Base-by-base conservation (phyloP, 192 early-diverging fungal species). In the Paraglomus occultum region DNA sequence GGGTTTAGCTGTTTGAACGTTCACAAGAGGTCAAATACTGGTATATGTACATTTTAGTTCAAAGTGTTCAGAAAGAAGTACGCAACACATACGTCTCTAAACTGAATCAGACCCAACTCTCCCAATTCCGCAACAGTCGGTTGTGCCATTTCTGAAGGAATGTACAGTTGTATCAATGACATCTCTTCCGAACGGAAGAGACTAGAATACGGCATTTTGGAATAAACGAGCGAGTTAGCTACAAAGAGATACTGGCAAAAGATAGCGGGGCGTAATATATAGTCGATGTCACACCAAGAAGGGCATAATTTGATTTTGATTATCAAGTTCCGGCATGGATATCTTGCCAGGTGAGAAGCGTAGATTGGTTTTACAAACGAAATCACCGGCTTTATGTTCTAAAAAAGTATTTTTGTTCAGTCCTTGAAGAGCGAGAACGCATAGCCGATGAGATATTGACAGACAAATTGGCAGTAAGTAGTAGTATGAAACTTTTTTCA, bases 111-210 rank as follows among this genome's bases (percentile, higher is more conserved):
- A 1, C 97, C 97, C 44, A 96, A 79, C 74, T 99, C 97, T 22
- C 97, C 97, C 46, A 99, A 81, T 81, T 96, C 94, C 23, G 95
- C 77, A 18, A 96, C 92, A 10, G 93, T 95, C 15, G 88, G 90
- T 73, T 93, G 93, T 9, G 92, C 91, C 45, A 95, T 91, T 83
- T 99, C 97, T 43, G 88, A 79, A 3, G 97, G 95, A 74, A 99
- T 94, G 83, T 96, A 99, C 67, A 98, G 83, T 88, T 96, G 88
- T 51, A 94, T 87, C 64, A 95, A 87, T 63, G 94, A 92, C 96
- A 96, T 98, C 73, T 92, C 87, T 79, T 98, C 96, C 62, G 94
- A 95, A 64, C 96, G 86, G 80, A 94, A 95, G 75, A 95, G 79
- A 8, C 79, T 80, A 49, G 76, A 75, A 44, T 74, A 70, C 40